Evolutionary conservation across 306 rosid genomes (phyloP), one percentile per base, ranked within the genome.

Genomic region (Canavalia gladiata): DNA sequence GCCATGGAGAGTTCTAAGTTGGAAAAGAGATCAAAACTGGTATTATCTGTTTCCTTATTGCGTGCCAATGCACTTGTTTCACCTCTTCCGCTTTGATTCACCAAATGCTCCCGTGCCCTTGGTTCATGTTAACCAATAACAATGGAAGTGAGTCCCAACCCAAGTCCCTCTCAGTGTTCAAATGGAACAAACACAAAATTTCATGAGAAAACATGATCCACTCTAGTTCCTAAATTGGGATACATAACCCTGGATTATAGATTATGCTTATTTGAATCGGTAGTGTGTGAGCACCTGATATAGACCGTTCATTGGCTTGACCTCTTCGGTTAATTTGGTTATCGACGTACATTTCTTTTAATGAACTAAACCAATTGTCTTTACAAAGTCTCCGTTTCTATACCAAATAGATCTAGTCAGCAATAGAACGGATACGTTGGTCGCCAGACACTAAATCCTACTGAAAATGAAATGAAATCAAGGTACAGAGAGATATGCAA

Each of bases 211-310:
- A 72, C 68, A 64, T 43, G 9, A 33, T 37, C 67, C 34, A 42
- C 54, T 65, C 62, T 47, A 5, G 70, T 51, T 69, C 63, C 71
- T 49, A 65, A 60, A 71, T 80, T 37, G 35, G 37, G 39, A 57
- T 58, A 46, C 72, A 5, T 79, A 33, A 58, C 49, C 41, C 67
- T 67, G 7, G 1, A 43, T 77, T n/a, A 46, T 34, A 45, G 31
- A 29, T 12, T 30, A 37, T 60, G 73, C 73, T 71, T 41, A 49
- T 72, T 49, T 69, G 59, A 64, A 69, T 25, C 28, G 25, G 4
- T 31, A 55, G 69, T 33, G 11, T 12, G 29, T 13, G 30, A 81
- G 55, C 5, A 30, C 47, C 79, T 18, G 51, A 66, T 41, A 51
- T n/a, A 82, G 59, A 45, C 34, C 45, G 11, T 66, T 56, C 41